These are phyloP conservation scores for Tylopilus intermedius DNA, from an alignment of 768 basidiomycete genomes.

Conservation along the genomic window DNA sequence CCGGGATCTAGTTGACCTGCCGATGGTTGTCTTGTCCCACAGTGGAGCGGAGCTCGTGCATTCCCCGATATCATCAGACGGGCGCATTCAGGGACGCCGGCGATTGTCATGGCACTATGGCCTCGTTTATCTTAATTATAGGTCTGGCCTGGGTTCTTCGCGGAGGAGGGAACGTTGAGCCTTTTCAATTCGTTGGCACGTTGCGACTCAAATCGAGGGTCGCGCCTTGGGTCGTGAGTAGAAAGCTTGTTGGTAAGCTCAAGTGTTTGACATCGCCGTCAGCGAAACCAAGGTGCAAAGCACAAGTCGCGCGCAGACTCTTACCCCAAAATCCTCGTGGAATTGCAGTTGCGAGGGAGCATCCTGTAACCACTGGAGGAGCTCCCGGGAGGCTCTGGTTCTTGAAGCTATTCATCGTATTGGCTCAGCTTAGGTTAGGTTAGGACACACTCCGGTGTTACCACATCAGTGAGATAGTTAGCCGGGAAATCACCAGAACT, in stretches of 20 bases:
- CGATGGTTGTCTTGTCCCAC: slow-evolving; percentile 3
- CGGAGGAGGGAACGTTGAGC: not conserved
- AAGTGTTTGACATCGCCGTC: not conserved
- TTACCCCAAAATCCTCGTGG: not conserved
- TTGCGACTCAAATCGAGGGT: not conserved
- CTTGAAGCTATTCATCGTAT: not conserved
- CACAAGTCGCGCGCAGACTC: not conserved
- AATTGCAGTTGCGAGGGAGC: not conserved
- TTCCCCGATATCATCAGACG: not conserved
- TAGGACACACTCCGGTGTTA: too few relatives aligned
- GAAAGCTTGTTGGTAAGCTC: not conserved
- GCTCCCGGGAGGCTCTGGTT: not conserved
- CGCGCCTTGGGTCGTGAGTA: not conserved
- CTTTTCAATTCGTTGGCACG: not conserved
- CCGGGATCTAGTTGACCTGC: not conserved
- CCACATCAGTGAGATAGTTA: too few relatives aligned
- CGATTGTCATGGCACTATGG: not conserved
- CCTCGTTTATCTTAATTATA: not conserved
- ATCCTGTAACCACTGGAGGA: slow-evolving; percentile 1
- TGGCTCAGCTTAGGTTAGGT: not conserved
- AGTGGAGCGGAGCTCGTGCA: slow-evolving; percentile 9
- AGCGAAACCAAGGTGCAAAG: not conserved
- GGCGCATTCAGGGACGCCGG: not conserved
- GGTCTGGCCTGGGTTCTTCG: not conserved
- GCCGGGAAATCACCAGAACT: too few relatives aligned